Conservation (phyloP, 352 stramenopile genomes). For the Pythium plurisporium region DNA sequence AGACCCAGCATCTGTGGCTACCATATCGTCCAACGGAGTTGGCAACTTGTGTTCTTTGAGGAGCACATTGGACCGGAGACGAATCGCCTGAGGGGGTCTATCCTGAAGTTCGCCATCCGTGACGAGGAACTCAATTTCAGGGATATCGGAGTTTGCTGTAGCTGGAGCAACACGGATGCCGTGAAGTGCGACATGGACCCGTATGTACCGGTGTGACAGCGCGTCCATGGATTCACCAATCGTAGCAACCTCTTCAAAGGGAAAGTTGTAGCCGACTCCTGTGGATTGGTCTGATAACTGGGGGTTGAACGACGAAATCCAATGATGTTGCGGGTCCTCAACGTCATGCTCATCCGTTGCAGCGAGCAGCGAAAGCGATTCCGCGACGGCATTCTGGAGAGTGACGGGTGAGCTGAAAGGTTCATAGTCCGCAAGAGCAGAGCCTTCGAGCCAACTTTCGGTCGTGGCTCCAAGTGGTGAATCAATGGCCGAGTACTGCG, state of each 20-base stretch:
- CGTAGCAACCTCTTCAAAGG: slow-evolving; percentile 6
- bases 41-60: slow-evolving; percentile 13
- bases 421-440: background rate
- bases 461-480: slow-evolving; percentile 8
- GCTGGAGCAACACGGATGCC: slow-evolving; percentile 6
- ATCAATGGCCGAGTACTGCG: slow-evolving; percentile 12
- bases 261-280: background rate
- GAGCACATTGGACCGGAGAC: slow-evolving; percentile 10
- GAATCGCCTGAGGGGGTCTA: background rate
- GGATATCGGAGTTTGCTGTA: background rate
- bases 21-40: slow-evolving; percentile 9
- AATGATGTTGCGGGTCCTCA: background rate
- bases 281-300: too few species aligned
- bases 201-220: slow-evolving; percentile 17
- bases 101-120: background rate
- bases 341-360: background rate
- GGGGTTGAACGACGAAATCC: slow-evolving; percentile 17
- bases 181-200: slow-evolving; percentile 18
- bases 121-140: slow-evolving; percentile 18
- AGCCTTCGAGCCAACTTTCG: slow-evolving; percentile 20
- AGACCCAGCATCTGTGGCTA: slow-evolving; percentile 3
- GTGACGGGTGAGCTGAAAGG: background rate
- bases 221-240: slow-evolving; percentile 18
- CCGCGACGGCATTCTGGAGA: background rate
- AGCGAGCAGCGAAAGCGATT: background rate